phyloP scores from a whole-genome alignment of 1,284 basidiomycete genomes.

The Butyriboletus appendiculatus region DNA sequence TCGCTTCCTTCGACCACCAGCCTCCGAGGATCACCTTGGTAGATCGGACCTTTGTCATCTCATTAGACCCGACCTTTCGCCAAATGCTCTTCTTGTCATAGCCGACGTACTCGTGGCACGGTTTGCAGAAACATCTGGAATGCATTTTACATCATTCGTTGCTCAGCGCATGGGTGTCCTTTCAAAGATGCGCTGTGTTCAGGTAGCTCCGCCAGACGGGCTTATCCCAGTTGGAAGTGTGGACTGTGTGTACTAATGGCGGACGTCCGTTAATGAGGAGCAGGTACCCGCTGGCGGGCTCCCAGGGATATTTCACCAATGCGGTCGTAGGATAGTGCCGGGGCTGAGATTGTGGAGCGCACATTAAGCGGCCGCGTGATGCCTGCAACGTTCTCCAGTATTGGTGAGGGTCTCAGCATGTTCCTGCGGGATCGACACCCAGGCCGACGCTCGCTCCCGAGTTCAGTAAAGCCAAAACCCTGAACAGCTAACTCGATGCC shows the following conservation, averaged over 20 bases:
- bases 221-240: neutral
- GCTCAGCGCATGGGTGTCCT: neutral
- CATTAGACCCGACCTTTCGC: neutral
- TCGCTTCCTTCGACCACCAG: constrained; percentile 39
- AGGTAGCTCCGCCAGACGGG: neutral
- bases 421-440: constrained; percentile 8
- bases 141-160: constrained; percentile 4
- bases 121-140: constrained; percentile 7
- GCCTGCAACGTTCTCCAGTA: no score
- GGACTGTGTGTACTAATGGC: neutral
- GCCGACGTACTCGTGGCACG: constrained; percentile 4
- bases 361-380: constrained; percentile 6
- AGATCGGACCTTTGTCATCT: constrained; percentile 18
- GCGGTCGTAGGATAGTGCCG: constrained; percentile 1
- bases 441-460: neutral
- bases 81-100: constrained; percentile 12
- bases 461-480: neutral
- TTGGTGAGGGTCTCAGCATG: neutral
- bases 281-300: neutral
- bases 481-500: neutral
- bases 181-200: neutral
- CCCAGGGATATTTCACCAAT: constrained; percentile 12
- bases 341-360: constrained; percentile 5
- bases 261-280: neutral
- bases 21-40: constrained; percentile 53